Evolutionary conservation across 208 protist species (phyloP).

Genomic region (Crithidia bombi): DNA sequence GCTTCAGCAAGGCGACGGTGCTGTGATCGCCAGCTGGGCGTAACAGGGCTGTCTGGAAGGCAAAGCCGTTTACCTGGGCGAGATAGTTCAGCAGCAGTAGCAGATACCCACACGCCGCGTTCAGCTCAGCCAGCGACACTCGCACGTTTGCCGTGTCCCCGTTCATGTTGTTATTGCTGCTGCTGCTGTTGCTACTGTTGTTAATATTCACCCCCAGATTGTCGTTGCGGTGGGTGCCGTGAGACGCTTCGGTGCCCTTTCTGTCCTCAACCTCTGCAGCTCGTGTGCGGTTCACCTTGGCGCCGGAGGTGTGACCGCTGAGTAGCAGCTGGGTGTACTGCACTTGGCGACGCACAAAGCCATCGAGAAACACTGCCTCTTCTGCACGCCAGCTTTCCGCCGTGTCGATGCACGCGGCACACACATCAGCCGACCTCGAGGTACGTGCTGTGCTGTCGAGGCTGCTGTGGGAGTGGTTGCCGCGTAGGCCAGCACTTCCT

Average conservation of each 20-base stretch:
- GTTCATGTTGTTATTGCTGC: not conserved
- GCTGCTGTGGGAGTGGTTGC: not conserved
- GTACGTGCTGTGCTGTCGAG: not conserved
- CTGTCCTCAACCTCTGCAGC: too few species aligned
- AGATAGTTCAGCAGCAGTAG: slow-evolving; percentile 55
- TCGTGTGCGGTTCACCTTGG: not conserved
- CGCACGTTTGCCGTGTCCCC: slow-evolving; percentile 7
- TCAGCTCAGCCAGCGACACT: slow-evolving; percentile 66
- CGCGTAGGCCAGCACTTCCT: not conserved
- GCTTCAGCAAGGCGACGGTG: slow-evolving; percentile 50
- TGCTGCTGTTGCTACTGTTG: not conserved
- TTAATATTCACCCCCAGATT: too few species aligned
- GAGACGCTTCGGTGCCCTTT: too few species aligned
- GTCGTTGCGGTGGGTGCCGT: too few species aligned
- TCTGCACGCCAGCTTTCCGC: too few species aligned
- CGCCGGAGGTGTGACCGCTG: slow-evolving; percentile 27
- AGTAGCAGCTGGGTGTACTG: slow-evolving; percentile 34
- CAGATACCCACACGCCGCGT: slow-evolving; percentile 73
- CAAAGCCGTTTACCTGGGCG: slow-evolving; percentile 45
- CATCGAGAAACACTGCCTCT: slow-evolving; percentile 19
- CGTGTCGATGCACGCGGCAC: not conserved
- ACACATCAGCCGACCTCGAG: too few species aligned
- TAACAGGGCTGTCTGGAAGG: slow-evolving; percentile 41
- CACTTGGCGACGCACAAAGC: slow-evolving; percentile 26
- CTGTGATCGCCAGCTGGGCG: slow-evolving; percentile 56